Base-by-base conservation (phyloP, 805 yeast species). In the Ogataea thermomethanolica region DNA sequence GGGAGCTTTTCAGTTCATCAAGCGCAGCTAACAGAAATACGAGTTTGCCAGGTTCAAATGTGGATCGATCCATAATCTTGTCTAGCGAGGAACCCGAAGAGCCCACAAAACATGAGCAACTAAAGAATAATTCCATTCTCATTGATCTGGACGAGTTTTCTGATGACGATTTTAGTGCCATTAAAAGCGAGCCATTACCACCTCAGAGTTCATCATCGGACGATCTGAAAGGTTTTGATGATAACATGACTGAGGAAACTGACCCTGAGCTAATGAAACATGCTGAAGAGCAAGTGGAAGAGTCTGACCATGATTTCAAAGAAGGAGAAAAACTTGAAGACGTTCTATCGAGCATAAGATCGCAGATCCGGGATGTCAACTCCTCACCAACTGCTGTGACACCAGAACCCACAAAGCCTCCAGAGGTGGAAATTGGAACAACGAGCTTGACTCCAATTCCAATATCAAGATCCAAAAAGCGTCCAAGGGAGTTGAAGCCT, bases 1-100 rank as follows among this genome's bases (percentile, higher is more conserved):
- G 55, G 12, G 50, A 50, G 31, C 28, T 53, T 11, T 46, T 50
- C 35, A 45, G 44, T 25, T 35, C 49, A 8, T 46, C 51, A 7
- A 25, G 22, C 12, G 7, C 29, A 12, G 22, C 28, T 8, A 9
- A 31, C 20, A 23, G 26, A 27, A 31, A 33, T 25, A 34, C 46
- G 7, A 41, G 43, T 25, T 13, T 36, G 12, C 9, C 42, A 8
- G 48, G 53, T 2, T 42, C 45, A 12, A 44, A 43, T 4, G 14
- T 40, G 6, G 48, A 45, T 10, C 44, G 39, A 24, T 43, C 47
- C 3, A 46, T 49, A 5, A 15, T 21, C 9, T 27, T 46, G 25
- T 44, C 26, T 2, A 39, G 43, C 21, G 34, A 42, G 24, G 45
- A 44, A 14, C 37, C 41, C 2, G 39, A 38, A 8, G 43, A 41